A percentile compares a stretch with the other conserved stretches of the same genome.
phyloP scores from a whole-genome alignment of 2,329 filamentous ascomycete species.

The Penicillium thymicola region DNA sequence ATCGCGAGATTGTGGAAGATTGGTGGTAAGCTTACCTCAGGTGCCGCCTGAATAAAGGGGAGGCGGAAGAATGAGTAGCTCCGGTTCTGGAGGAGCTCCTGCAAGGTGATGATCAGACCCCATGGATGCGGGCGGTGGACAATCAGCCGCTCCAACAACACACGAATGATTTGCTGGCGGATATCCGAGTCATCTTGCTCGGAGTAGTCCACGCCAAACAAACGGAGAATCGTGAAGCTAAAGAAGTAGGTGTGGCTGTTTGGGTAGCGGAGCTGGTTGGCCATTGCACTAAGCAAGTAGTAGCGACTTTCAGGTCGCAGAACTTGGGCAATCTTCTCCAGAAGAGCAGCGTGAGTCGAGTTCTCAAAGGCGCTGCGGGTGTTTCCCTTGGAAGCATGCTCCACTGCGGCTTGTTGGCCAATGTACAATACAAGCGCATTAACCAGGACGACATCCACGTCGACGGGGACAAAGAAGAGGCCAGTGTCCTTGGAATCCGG shows the following conservation, averaged over 20 bases:
- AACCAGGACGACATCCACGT: slow-evolving; percentile 67
- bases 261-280: slow-evolving; percentile 88
- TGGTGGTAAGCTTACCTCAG: slow-evolving; percentile 61
- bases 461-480: slow-evolving; percentile 64
- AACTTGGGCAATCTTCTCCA: slow-evolving; percentile 74
- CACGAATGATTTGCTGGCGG: slow-evolving; percentile 84
- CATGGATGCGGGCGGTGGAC: slow-evolving; percentile 92
- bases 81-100: slow-evolving; percentile 88
- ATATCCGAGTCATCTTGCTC: slow-evolving; percentile 73
- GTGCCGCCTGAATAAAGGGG: slow-evolving; percentile 83
- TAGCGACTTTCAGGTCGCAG: slow-evolving; percentile 76
- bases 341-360: slow-evolving; percentile 65
- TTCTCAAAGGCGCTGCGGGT: slow-evolving; percentile 59
- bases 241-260: slow-evolving; percentile 92
- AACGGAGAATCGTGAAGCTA: slow-evolving; percentile 75
- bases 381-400: slow-evolving; percentile 57
- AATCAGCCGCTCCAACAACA: slow-evolving; percentile 82
- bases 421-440: slow-evolving; percentile 83
- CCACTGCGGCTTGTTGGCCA: slow-evolving; percentile 66
- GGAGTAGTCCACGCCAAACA: slow-evolving; percentile 73
- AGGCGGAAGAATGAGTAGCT: slow-evolving; percentile 90
- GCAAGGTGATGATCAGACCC: slow-evolving; percentile 83
- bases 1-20: neutral
- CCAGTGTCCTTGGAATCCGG: slow-evolving; percentile 57
- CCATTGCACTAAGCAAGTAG: slow-evolving; percentile 76